phyloP scores from a whole-genome alignment of 2,329 filamentous ascomycete genomes.

The Didymella exigua region DNA sequence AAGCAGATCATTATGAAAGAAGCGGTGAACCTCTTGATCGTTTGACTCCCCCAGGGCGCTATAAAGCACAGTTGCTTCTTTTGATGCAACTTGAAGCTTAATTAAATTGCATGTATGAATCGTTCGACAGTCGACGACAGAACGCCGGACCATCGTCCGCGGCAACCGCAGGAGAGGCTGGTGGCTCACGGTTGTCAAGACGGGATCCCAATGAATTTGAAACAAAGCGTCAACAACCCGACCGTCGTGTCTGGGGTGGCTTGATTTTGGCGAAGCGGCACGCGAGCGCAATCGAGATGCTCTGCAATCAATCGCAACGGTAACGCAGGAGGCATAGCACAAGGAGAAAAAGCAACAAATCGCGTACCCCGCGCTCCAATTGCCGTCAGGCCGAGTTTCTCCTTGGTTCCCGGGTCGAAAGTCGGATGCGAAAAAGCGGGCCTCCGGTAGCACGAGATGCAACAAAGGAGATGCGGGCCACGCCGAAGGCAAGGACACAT shows the following conservation, averaged over 20 bases:
- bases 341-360: constrained; percentile 13
- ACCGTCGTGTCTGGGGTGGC: constrained; percentile 4
- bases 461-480: constrained; percentile 27
- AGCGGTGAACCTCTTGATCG: neutral
- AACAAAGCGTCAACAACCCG: constrained; percentile 4
- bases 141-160: neutral
- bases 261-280: constrained; percentile 8
- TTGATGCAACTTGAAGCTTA: neutral
- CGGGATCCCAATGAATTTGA: constrained; percentile 9
- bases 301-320: constrained; percentile 4
- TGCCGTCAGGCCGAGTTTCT: constrained; percentile 11
- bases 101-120: neutral
- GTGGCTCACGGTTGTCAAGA: neutral
- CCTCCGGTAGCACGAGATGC: constrained; percentile 20
- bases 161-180: constrained; percentile 1
- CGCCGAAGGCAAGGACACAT: constrained; percentile 25
- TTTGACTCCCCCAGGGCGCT: too few relatives aligned
- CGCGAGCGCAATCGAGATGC: constrained; percentile 5
- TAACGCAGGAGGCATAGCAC: constrained; percentile 7
- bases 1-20: neutral
- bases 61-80: neutral
- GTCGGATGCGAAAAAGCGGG: constrained; percentile 12
- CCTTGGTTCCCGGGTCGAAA: constrained; percentile 10
- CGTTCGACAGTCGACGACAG: neutral
- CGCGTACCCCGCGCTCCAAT: constrained; percentile 13